Base-by-base conservation (phyloP, 257 asterid genomes). In the Solanum appendiculatum region DNA sequence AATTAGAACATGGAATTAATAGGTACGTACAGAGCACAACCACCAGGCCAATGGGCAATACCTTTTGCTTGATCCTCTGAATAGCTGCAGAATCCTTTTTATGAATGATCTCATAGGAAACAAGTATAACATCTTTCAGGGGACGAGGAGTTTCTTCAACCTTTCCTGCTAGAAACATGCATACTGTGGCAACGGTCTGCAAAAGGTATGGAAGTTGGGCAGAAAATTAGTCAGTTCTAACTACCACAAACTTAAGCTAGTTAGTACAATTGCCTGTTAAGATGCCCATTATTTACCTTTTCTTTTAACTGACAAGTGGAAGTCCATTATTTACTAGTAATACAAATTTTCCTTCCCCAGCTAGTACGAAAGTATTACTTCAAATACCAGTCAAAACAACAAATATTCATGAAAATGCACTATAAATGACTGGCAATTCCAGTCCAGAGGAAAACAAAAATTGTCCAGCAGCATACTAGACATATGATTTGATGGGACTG, bases 101-200 rank as follows among this genome's bases (percentile, higher is more conserved):
- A 90, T 97, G 95, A 88, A 93, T 93, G 81, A 97, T 93, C 86
- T 97, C 99, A 92, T 96, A 95, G 13, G 99, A 97, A 77, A 96
- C 98, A 36, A 93, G 89, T 88, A 97, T 97, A 18, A 96, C 99
- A 91, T 97, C 99, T 90, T 93, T 95, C 73, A 97, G 89, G 82
- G 98, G 98, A 63, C 98, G 99, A 63, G 99, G 99, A 86, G 99
- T 95, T 94, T 97, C 99, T 92, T 97, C 99, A 87, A 97, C 99
- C 93, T 97, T 97, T 51, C 99, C 99, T 31, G 99, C 99, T n/a
- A 97, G 95, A 91, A 97, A 97, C 99, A 97, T 97, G 42, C 99
- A 97, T n/a, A 95, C 98, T 6, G 98, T 97, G 80, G 99, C 99
- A 86, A 97, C 91, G 13, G 92, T 94, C 99, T 96, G 92, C 93